Evolutionary conservation across 257 asterid genomes (phyloP), one percentile per base, ranked within the genome.

Genomic region (Plantago elongata): DNA sequence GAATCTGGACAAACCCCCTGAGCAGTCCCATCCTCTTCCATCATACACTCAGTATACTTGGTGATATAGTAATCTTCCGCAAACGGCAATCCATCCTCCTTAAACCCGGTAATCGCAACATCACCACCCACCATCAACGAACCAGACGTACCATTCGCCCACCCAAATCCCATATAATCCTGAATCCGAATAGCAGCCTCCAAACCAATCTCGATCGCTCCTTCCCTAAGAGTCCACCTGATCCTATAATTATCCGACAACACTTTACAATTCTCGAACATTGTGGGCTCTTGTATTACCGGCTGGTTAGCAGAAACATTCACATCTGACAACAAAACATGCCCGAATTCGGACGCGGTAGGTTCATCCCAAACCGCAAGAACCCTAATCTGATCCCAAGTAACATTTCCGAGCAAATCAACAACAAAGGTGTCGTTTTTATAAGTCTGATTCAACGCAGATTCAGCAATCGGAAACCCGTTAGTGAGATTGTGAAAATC

Each of bases 121-220:
- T 92, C 99, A 60, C 95, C 85, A 10, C 97, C 97, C 45, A 92
- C 62, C 97, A 92, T 92, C 73, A 83, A 74, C 46, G 88, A 81
- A 62, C 70, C 73, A 0, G 84, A 68, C 10, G 84, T 78, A 68
- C 79, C 40, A 7, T 34, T 74, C 2, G 99, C 97, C 99, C 99
- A 92, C 61, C 99, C 99, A 52, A 92, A 89, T 7, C 88, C 96
- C 99, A 89, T 92, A 52, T 92, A 92, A 73, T 75, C 71, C 76
- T 81, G 77, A 69, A 70, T 68, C 51, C 84, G 85, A 51, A 77
- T 67, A 11, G 93, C 88, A 72, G 89, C 97, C 79, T 92, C 99
- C 75, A 92, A 79, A 46, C 97, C 99, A 66, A 92, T 75, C 67
- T 86, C 97, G 54, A 89, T 60, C 15, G 52, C 66, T 57, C 74